Evolutionary conservation across 148 eudicot genomes (phyloP), one percentile per base, ranked within the genome.

Genomic region (Fallopia convolvulus): DNA sequence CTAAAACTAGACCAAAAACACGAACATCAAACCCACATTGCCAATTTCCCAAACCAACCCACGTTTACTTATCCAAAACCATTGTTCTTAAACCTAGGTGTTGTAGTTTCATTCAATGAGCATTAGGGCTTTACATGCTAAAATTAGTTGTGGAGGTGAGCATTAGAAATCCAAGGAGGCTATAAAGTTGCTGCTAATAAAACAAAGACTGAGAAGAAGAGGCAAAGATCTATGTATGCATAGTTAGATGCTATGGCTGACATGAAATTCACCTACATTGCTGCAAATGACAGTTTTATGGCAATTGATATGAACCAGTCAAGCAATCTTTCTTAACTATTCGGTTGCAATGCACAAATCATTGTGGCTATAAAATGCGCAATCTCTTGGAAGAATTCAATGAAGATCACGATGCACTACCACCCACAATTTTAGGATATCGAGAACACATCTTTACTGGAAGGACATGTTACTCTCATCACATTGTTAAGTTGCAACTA

Each of bases 391-490:
- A 93, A 82, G 98, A 93, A 84, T 93, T 93, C 61, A 88, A 89
- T 77, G 90, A 91, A 83, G 89, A 93, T 79, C 94, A 93, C 83
- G 97, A 94, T 46, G 89, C 91, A 77, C 90, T 92, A 32, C 91
- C 90, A 42, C 97, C 98, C 44, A 82, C 98, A 50, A 93, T 93
- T 82, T 80, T 93, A 42, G 98, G 98, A 78, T 89, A 91, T 72
- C 91, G 98, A 60, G 98, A 93, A 82, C 98, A 93, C 77, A 87
- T 93, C 78, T 93, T 93, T 82, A 93, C 98, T 9, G 98, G 98
- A 84, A 93, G 98, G 98, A 90, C 56, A 80, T 15, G 46, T 20
- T 18, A 66, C 52, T 47, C 7, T 44, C 50, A 76, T 74, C 20
- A 73, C 76, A 46, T 53, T 56, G 72, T 47, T 77, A 56, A 40